Percentiles rank a stretch among this genome's conserved stretches.
Conservation (phyloP, 2,329 filamentous ascomycete genomes). For the Dothistroma pini region DNA sequence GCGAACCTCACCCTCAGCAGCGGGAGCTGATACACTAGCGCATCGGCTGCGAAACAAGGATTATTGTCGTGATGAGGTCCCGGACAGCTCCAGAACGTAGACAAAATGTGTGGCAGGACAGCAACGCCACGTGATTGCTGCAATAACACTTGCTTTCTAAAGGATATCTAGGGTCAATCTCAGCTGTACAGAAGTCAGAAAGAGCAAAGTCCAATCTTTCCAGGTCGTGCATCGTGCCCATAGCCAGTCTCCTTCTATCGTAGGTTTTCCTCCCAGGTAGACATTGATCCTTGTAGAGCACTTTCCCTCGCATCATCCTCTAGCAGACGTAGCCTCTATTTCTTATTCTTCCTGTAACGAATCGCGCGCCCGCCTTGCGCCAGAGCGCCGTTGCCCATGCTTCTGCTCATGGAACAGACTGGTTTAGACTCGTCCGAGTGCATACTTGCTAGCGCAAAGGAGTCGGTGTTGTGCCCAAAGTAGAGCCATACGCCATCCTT, state of each 20-base stretch:
- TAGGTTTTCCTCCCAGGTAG: neutral
- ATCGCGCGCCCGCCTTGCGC: slow-evolving; percentile 30
- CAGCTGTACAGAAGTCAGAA: neutral
- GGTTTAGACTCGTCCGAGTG: slow-evolving; percentile 71
- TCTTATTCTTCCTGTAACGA: slow-evolving; percentile 14
- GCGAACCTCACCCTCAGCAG: neutral
- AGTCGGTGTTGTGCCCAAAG: slow-evolving; percentile 95
- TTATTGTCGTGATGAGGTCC: neutral
- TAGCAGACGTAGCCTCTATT: neutral
- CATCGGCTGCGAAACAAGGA: neutral
- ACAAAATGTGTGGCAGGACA: neutral
- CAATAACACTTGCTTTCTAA: neutral
- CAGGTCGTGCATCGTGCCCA: neutral
- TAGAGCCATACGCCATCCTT: slow-evolving; percentile 74
- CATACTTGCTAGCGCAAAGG: slow-evolving; percentile 82
- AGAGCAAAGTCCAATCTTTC: neutral
- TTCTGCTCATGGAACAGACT: slow-evolving; percentile 83
- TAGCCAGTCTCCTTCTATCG: neutral
- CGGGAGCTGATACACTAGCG: neutral
- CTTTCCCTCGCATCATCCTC: neutral
- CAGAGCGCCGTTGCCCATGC: slow-evolving; percentile 48
- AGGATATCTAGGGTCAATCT: neutral
- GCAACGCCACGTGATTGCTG: neutral
- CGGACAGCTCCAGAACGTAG: neutral
- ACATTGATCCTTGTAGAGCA: neutral